Conservation (phyloP, 2,329 filamentous ascomycete genomes). For the Hypoxylon sp. region DNA sequence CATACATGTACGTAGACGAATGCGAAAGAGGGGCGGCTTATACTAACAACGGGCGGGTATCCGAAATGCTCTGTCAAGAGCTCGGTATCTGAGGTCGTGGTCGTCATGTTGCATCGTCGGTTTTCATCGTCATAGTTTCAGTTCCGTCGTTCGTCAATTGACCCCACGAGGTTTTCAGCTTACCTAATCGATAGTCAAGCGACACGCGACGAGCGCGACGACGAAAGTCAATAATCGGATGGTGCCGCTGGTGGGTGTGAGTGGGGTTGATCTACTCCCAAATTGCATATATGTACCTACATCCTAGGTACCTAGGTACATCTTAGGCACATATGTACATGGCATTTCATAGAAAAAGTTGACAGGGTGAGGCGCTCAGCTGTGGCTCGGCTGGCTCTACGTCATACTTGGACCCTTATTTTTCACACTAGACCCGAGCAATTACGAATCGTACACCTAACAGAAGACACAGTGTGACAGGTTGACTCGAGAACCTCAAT, state of each 20-base stretch:
- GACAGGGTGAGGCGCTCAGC: constrained; percentile 16
- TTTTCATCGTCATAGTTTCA: constrained; percentile 27
- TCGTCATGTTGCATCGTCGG: constrained; percentile 49
- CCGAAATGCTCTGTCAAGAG: constrained; percentile 95
- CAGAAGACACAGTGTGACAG: constrained; percentile 9
- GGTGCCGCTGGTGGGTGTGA: constrained; percentile 10
- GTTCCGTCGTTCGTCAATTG: constrained; percentile 15
- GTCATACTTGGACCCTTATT: constrained; percentile 19
- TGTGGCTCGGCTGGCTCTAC: constrained; percentile 32
- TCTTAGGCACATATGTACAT: no score
- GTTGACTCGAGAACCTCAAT: not conserved
- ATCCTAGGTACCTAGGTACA: no score
- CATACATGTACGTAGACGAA: constrained; percentile 2
- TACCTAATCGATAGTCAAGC: constrained; percentile 3
- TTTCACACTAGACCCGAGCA: not conserved
- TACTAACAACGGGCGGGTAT: constrained; percentile 87
- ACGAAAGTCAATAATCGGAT: constrained; percentile 48
- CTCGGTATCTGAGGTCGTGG: constrained; percentile 63
- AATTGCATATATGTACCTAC: no score
- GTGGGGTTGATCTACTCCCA: not conserved
- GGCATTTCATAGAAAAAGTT: no score
- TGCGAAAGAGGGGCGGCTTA: constrained; percentile 2
- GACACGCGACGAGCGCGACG: constrained; percentile 35
- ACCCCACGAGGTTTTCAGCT: not conserved
- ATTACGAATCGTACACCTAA: constrained; percentile 26